Evolutionary conservation across 2,329 filamentous ascomycete genomes (phyloP), one percentile per base, ranked within the genome.

Genomic region (Cordyceps fumosorosea): DNA sequence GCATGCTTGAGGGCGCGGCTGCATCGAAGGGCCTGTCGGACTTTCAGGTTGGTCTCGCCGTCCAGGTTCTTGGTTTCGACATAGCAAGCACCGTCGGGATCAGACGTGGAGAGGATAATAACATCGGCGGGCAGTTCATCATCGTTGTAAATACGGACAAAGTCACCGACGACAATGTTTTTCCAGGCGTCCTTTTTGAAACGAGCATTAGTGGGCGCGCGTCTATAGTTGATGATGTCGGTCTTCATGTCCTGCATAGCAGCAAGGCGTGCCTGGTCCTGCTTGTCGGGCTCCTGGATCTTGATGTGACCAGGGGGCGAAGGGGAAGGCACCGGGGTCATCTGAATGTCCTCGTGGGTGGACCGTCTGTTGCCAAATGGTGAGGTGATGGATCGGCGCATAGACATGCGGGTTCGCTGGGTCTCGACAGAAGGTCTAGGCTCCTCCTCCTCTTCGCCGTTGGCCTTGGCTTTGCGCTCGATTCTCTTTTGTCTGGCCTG

Each of bases 21-120:
- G 70, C 91, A 95, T 66, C 93, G 90, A 48, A 99, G 82, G 22
- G 95, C 91, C 70, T 93, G 90, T 63, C 95, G 89, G 65, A 97
- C 92, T 76, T 99, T 99, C 65, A 99, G 78, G 70, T 99, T 99
- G 2, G 95, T 99, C 77, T 99, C 95, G 56, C 95, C 95, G 70
- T 99, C 95, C 79, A 99, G 74, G 72, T 96, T 98, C 80, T 98
- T 99, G 2, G 95, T 99, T 76, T 99, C 95, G 24, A 99, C 89
- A 69, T 97, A 99, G 75, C 95, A 99, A 44, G 91, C 91, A 56
- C 95, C 95, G 69, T 99, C 95, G 0, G 89, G 84, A 69, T 98
- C 95, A 2, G 95, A 96, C 0, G 95, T 98, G 2, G 95, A 90
- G 26, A 99, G 78, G 50, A 99, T 89, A 54, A 98, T 88, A 53